phyloP scores from a whole-genome alignment of 2,329 filamentous ascomycete genomes.

The Epichloe typhina region DNA sequence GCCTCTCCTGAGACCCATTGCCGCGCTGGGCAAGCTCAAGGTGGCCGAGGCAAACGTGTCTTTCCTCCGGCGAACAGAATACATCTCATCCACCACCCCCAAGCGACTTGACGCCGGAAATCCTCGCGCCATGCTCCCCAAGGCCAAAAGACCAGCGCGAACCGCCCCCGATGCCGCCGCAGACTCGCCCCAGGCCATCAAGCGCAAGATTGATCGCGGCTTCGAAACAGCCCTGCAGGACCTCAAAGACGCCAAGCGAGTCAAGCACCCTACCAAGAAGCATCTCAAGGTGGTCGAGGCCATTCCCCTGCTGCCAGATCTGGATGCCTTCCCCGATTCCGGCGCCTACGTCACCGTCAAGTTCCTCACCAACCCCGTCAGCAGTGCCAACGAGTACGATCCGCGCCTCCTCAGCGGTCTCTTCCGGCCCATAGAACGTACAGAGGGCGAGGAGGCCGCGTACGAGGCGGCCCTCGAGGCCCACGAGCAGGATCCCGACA shows the following conservation, averaged over 20 bases:
- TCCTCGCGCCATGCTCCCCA: constrained; percentile 23
- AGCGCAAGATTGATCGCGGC: constrained; percentile 51
- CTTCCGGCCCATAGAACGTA: constrained; percentile 45
- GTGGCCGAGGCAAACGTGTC: constrained; percentile 67
- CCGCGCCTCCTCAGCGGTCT: constrained; percentile 47
- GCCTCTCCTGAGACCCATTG: constrained; percentile 67
- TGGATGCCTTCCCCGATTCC: constrained; percentile 55
- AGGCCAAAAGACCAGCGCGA: constrained; percentile 21
- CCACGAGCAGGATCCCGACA: constrained; percentile 42
- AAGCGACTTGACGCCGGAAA: constrained; percentile 37
- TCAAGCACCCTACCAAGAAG: constrained; percentile 46
- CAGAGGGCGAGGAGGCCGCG: constrained; percentile 38
- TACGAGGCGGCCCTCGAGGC: constrained; percentile 37
- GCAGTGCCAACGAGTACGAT: constrained; percentile 39
- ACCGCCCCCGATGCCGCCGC: constrained; percentile 45
- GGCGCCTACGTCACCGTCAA: constrained; percentile 59
- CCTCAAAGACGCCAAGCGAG: constrained; percentile 37
- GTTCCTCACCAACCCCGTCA: constrained; percentile 52
- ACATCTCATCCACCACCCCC: constrained; percentile 56
- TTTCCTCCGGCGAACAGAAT: constrained; percentile 91
- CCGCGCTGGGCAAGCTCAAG: constrained; percentile 74
- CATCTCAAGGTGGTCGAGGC: constrained; percentile 45
- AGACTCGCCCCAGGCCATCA: constrained; percentile 53
- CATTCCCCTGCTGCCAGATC: constrained; percentile 49
- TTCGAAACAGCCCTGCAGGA: constrained; percentile 42